Evolutionary conservation across 2,329 filamentous ascomycete genomes (phyloP), one percentile per base, ranked within the genome.

Genomic region (Thielaviopsis ethacetica): DNA sequence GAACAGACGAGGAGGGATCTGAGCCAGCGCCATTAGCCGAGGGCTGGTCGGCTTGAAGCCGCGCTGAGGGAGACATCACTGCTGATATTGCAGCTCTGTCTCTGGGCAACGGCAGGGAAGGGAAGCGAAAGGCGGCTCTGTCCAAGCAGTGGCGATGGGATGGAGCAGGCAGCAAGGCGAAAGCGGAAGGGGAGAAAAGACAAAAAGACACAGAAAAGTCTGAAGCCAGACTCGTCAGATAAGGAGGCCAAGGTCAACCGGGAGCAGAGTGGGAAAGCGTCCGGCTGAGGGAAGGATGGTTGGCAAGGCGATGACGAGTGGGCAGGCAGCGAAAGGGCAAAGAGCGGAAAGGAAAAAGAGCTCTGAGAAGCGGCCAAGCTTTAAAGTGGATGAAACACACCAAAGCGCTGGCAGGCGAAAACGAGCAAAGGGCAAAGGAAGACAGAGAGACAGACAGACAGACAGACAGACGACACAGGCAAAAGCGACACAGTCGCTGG

Each of bases 11-110:
- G 22, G 22, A 44, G 21, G 12, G 38, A 24, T 24, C 10, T 17
- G 56, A 47, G 50, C 56, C 50, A 53, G 41, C 34, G 5, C 51
- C 21, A 34, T 50, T 27, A 15, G 50, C 9, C 17, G 50, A 53
- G 19, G 70, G 67, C 64, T 71, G 69, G 64, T 67, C 67, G 61
- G 41, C 54, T 19, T 21, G 17, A 56, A 50, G 27, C n/a, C 44
- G 24, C 13, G 22, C 54, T 27, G 54, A 56, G 9, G 41, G 38
- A 56, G 54, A 56, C 54, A 56, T 56, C 10, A 44, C 54, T 56
- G 41, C 30, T 44, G 38, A 15, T 21, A 22, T 49, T 49, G 54
- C 41, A 56, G 38, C 41, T 56, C 38, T 49, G 38, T 27, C 54
- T 56, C 38, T 34, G 50, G 34, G 50, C 13, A n/a, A 27, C 22